phyloP scores from a whole-genome alignment of 495 filamentous ascomycete genomes.

The Trichoderma asperelloides region DNA sequence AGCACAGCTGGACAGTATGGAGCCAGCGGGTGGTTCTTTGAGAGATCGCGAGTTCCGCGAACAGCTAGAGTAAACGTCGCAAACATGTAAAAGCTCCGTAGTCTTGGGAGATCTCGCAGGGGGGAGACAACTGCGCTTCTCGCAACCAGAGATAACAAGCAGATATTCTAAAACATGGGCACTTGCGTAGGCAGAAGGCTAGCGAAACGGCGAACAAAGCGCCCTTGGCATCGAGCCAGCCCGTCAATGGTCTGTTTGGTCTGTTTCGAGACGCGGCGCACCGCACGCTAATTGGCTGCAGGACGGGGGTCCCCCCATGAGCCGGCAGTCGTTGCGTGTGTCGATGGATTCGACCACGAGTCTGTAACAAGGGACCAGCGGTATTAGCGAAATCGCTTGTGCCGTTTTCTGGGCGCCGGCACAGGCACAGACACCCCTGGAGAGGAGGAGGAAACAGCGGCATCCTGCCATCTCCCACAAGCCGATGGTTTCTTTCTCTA shows the following conservation, averaged over 20 bases:
- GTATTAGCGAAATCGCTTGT: neutral
- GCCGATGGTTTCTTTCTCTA: constrained; percentile 9
- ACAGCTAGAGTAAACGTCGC: neutral
- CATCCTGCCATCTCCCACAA: neutral
- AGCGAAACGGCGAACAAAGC: neutral
- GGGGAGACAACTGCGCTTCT: neutral
- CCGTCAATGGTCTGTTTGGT: constrained; percentile 2
- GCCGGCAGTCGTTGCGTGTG: neutral
- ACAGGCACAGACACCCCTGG: neutral
- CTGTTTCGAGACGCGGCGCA: neutral
- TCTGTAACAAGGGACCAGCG: neutral
- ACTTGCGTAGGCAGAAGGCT: neutral
- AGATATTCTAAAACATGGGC: no score
- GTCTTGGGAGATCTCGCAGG: neutral
- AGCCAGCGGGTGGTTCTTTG: neutral
- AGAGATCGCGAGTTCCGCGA: neutral
- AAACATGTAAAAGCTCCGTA: neutral
- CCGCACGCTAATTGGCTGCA: neutral
- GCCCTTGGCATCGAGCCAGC: constrained; percentile 1
- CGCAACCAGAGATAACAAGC: no score
- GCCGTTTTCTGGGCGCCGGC: neutral
- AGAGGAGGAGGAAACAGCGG: no score
- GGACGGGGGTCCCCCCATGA: neutral
- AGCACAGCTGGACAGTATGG: neutral
- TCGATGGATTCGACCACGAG: no score